A percentile compares a stretch with the other conserved stretches of the same genome.
phyloP scores from a whole-genome alignment of 768 basidiomycete species.

The Rhodotorula babjevae region DNA sequence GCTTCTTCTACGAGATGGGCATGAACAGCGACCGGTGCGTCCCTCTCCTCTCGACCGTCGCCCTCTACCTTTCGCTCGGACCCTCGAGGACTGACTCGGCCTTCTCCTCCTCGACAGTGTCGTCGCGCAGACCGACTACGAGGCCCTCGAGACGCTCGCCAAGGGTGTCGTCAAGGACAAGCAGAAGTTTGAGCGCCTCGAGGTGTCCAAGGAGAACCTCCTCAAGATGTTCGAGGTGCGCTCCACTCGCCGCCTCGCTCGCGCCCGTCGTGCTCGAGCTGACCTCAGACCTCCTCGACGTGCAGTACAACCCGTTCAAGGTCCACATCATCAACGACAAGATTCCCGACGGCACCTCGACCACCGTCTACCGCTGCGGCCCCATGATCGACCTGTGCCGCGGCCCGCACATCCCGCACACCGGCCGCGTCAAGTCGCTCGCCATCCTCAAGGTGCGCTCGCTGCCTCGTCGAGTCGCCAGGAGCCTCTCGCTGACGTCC shows the following conservation, averaged over 20 bases:
- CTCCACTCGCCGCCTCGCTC: conserved; percentile 20
- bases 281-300: not conserved
- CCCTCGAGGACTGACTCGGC: no score
- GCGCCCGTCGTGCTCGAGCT: not conserved
- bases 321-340: conserved; percentile 90
- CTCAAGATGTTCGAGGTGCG: conserved; percentile 91
- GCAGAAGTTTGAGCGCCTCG: conserved; percentile 91
- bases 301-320: conserved; percentile 98
- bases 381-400: conserved; percentile 97
- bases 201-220: conserved; percentile 88
- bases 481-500: not conserved
- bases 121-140: conserved; percentile 76
- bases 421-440: conserved; percentile 93
- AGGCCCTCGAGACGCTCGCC: conserved; percentile 77
- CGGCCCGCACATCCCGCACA: conserved; percentile 96
- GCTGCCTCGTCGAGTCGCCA: no score
- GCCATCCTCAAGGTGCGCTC: conserved; percentile 90
- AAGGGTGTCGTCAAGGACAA: conserved; percentile 90
- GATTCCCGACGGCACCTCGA: conserved; percentile 90
- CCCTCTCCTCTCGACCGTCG: not conserved
- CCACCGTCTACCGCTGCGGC: conserved; percentile 97
- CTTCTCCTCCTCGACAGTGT: conserved; percentile 52
- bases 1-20: conserved; percentile 99
- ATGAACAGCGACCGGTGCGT: conserved; percentile 65
- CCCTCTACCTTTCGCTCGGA: no score